Base-by-base conservation (phyloP, 192 early-diverging fungal species). In the Thamnidium elegans region DNA sequence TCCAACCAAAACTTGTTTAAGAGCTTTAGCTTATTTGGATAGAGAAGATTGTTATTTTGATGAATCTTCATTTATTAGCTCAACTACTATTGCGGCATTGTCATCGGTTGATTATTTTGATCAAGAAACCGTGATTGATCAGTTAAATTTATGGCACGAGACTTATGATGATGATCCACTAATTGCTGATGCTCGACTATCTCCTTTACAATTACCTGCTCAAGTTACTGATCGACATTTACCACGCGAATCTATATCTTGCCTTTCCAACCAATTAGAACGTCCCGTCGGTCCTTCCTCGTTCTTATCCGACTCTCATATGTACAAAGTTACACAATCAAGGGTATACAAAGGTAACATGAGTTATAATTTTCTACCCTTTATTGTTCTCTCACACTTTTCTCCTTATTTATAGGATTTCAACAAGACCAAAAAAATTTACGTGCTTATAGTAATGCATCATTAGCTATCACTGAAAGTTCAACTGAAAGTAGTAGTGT, bases 121-220 rank as follows among this genome's bases (percentile, higher is more conserved):
- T 48, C 19, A 17, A 39, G 36, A 39, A 14, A 48, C 46, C 13
- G 5, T 48, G 46, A 48, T 48, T 48, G 17, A 19, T 48, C 13
- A 19, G 13, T 6, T 17, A 1, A 48, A 15, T 2, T 9, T 6
- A 48, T 59, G 58, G 58, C 58, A 59, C 58, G 58, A 59, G 58
- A 44, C 39, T 13, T 13, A 59, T 45, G 58, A 59, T 43, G 32
- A 56, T 58, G 19, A 59, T 23, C 36, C 21, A 5, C 21, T 59
- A 11, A 36, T 59, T 26, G 51, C 58, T 32, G 68, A 70, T 20
- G 31, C 62, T 45, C 44, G 55, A 48, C 43, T 70, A 10, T 63
- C 60, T 42, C 68, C 68, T 43, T 36, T 70, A 30, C 68, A 70
- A 50, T 46, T 70, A 19, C 68, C 68, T 50, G 51, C 44, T n/a